Evolutionary conservation across 352 stramenopile species (phyloP).

Genomic region (Phytophthora pistaciae): DNA sequence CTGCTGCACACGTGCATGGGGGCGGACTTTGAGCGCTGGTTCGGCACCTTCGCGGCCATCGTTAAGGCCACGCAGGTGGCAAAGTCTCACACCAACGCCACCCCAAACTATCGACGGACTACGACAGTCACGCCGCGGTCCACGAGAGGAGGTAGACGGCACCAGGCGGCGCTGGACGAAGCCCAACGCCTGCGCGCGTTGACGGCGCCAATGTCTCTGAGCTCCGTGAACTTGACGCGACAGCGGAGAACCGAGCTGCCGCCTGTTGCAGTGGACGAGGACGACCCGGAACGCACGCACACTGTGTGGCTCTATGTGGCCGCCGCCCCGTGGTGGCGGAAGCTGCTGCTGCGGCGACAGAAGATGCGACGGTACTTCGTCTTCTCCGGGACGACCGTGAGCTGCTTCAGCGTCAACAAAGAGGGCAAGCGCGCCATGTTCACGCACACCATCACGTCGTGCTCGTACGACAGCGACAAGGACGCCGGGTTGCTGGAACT

Average conservation of each 20-base stretch:
- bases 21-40: constrained; percentile 61
- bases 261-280: constrained; percentile 25
- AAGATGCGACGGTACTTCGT: constrained; percentile 47
- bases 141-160: constrained; percentile 9
- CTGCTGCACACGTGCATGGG: constrained; percentile 48
- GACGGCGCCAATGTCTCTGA: constrained; percentile 16
- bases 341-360: constrained; percentile 24
- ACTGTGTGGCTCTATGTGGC: constrained; percentile 49
- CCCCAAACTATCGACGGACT: constrained; percentile 12
- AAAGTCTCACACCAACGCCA: constrained; percentile 17
- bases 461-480: constrained; percentile 26
- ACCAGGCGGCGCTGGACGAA: constrained; percentile 11
- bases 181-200: constrained; percentile 29
- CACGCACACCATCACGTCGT: constrained; percentile 30
- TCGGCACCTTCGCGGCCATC: constrained; percentile 43
- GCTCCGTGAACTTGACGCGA: constrained; percentile 1
- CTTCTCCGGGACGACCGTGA: constrained; percentile 47
- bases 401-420: constrained; percentile 65
- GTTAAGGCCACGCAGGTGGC: constrained; percentile 48
- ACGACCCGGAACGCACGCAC: constrained; percentile 31
- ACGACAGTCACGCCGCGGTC: constrained; percentile 11
- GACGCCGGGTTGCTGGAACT: constrained; percentile 23
- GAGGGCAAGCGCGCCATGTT: constrained; percentile 51
- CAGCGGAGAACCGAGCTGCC: constrained; percentile 4
- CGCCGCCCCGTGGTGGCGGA: constrained; percentile 48